These are phyloP conservation scores for Neurospora sp. DNA, from an alignment of 495 filamentous ascomycete species.

Conservation along the genomic window DNA sequence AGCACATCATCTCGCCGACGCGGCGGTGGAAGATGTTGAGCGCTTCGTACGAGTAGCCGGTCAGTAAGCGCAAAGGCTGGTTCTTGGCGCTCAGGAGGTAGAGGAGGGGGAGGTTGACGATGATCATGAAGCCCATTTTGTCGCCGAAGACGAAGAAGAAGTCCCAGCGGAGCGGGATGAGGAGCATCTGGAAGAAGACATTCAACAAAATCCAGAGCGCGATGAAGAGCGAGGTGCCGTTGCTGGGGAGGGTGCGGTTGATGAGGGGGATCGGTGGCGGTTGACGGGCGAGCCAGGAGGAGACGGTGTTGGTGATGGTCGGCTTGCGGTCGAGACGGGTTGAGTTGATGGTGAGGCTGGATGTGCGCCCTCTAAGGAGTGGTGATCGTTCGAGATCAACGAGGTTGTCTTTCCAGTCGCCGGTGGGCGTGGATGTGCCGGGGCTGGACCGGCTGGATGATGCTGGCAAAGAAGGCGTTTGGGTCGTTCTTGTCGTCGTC, in stretches of 20 bases:
- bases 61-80: constrained; percentile 46
- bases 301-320: constrained; percentile 1
- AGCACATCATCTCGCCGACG: constrained; percentile 17
- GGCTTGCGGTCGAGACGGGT: not conserved
- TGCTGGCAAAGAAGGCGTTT: constrained; percentile 10
- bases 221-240: constrained; percentile 40
- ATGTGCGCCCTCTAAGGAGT: not conserved
- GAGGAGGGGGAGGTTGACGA: constrained; percentile 48
- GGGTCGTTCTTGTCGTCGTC: not conserved
- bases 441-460: not conserved
- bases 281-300: constrained; percentile 39
- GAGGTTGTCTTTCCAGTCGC: not conserved
- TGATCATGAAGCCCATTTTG: constrained; percentile 40
- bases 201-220: constrained; percentile 42
- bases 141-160: constrained; percentile 48
- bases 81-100: constrained; percentile 57
- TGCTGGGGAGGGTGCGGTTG: constrained; percentile 45
- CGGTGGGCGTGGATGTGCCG: constrained; percentile 2
- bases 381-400: not conserved
- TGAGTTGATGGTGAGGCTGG: not conserved
- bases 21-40: constrained; percentile 51
- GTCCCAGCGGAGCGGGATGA: constrained; percentile 30
- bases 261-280: constrained; percentile 43
- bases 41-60: constrained; percentile 53
- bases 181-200: constrained; percentile 44